These are phyloP conservation scores for Phytophthora boehmeriae DNA, from an alignment of 352 stramenopile species.

Conservation along the genomic window DNA sequence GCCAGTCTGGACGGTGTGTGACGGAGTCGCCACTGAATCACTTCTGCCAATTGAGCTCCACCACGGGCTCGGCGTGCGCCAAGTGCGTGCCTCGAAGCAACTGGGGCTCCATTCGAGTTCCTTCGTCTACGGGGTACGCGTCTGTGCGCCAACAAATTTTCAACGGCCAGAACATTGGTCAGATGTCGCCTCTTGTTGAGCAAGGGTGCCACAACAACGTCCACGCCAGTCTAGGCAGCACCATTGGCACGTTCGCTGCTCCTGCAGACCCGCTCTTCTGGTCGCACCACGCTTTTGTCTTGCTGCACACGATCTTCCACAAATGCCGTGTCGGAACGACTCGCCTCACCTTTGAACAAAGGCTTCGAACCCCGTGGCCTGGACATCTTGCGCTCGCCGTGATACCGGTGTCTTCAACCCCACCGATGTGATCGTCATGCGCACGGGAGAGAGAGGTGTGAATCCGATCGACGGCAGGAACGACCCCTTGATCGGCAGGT, in stretches of 20 bases:
- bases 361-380: constrained; percentile 44
- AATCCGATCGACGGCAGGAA: constrained; percentile 38
- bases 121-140: constrained; percentile 44
- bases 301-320: constrained; percentile 71
- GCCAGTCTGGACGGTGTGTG: constrained; percentile 48
- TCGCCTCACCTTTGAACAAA: constrained; percentile 52
- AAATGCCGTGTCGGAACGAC: constrained; percentile 62
- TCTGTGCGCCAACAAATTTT: constrained; percentile 61
- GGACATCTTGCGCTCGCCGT: constrained; percentile 56
- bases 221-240: constrained; percentile 53
- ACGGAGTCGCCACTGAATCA: constrained; percentile 43
- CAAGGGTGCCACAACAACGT: constrained; percentile 68
- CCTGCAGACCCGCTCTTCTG: constrained; percentile 75
- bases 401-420: constrained; percentile 46
- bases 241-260: constrained; percentile 60
- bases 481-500: constrained; percentile 40
- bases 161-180: constrained; percentile 49
- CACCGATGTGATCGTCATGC: constrained; percentile 49
- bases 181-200: constrained; percentile 59
- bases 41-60: constrained; percentile 53
- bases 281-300: constrained; percentile 72
- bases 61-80: constrained; percentile 30
- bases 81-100: constrained; percentile 57
- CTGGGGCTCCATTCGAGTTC: constrained; percentile 43
- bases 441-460: constrained; percentile 40